phyloP scores from a whole-genome alignment of 805 yeast genomes.

The Candida methanosorbosa region DNA sequence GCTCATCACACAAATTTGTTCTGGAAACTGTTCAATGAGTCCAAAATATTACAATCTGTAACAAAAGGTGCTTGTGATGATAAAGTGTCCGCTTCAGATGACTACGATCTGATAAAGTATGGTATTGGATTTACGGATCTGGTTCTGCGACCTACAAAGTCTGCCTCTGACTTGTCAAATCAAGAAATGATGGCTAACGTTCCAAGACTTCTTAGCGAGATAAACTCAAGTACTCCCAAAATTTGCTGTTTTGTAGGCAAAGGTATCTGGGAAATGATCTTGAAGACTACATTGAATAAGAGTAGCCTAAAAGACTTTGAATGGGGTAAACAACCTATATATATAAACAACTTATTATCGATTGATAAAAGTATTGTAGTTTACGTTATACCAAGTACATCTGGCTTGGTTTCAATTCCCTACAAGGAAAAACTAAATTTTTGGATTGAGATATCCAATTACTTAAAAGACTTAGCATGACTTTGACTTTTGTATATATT shows the following conservation, averaged over 20 bases:
- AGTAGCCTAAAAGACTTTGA: conserved; percentile 26
- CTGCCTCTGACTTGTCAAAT: conserved; percentile 43
- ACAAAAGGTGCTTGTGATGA: conserved; percentile 2
- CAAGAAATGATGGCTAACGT: conserved; percentile 49
- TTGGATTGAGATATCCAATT: conserved; percentile 36
- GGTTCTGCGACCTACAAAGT: conserved; percentile 53
- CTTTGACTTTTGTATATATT: neutral
- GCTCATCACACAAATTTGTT: conserved; percentile 64
- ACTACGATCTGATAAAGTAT: conserved; percentile 25
- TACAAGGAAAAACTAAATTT: conserved; percentile 33
- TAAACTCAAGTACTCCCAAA: conserved; percentile 29
- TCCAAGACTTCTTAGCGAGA: conserved; percentile 38
- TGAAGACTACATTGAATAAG: conserved; percentile 20
- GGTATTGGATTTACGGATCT: conserved; percentile 66
- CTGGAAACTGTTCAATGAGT: conserved; percentile 54
- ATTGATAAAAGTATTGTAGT: conserved; percentile 19
- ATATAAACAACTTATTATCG: conserved; percentile 11
- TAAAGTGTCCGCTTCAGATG: conserved; percentile 8
- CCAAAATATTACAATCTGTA: conserved; percentile 30
- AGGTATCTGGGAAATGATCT: conserved; percentile 63
- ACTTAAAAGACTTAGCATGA: conserved; percentile 5
- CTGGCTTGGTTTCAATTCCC: conserved; percentile 56
- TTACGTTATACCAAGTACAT: conserved; percentile 64
- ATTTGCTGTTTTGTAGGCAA: conserved; percentile 58
- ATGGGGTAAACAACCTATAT: conserved; percentile 42